phyloP scores from a whole-genome alignment of 768 basidiomycete species.

The Leccinum subtestaceum region DNA sequence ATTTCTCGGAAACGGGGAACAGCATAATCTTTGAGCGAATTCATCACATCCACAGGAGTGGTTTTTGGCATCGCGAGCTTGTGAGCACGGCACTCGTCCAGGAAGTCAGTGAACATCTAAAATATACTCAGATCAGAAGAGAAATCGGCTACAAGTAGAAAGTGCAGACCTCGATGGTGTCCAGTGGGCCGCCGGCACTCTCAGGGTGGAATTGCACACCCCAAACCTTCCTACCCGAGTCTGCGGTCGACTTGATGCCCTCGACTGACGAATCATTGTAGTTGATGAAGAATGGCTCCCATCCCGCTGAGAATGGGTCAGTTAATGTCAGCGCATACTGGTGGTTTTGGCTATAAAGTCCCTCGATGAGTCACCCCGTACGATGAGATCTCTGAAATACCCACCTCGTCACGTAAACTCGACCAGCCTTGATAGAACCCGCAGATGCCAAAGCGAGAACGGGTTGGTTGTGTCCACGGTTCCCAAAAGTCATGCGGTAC shows the following conservation, averaged over 20 bases:
- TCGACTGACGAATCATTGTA: no score
- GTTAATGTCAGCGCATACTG: conserved; percentile 92
- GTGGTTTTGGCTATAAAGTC: no score
- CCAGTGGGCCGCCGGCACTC: conserved; percentile 95
- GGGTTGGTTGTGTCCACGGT: conserved; percentile 98
- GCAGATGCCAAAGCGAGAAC: conserved; percentile 90
- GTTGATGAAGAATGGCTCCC: conserved; percentile 99
- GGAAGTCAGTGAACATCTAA: conserved; percentile 96
- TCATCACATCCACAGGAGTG: conserved; percentile 14
- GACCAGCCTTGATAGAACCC: conserved; percentile 91
- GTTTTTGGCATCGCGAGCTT: conserved; percentile 32
- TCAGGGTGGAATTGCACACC: conserved; percentile 99
- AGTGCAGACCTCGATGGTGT: conserved; percentile 85
- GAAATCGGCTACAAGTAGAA: no score
- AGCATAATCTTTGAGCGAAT: conserved; percentile 19
- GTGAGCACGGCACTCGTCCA: conserved; percentile 70
- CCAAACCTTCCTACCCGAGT: conserved; percentile 90
- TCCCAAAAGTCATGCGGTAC: conserved; percentile 99
- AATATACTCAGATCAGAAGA: conserved; percentile 1
- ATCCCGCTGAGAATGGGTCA: conserved; percentile 94
- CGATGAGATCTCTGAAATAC: conserved; percentile 6
- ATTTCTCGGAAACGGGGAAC: conserved; percentile 20
- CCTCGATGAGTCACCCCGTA: not conserved
- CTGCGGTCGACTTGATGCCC: conserved; percentile 93
- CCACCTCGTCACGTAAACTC: conserved; percentile 94